Percentiles rank a stretch among this genome's conserved stretches.
Evolutionary conservation across 805 yeast species (phyloP).

Genomic region (Kazachstania taianensis): DNA sequence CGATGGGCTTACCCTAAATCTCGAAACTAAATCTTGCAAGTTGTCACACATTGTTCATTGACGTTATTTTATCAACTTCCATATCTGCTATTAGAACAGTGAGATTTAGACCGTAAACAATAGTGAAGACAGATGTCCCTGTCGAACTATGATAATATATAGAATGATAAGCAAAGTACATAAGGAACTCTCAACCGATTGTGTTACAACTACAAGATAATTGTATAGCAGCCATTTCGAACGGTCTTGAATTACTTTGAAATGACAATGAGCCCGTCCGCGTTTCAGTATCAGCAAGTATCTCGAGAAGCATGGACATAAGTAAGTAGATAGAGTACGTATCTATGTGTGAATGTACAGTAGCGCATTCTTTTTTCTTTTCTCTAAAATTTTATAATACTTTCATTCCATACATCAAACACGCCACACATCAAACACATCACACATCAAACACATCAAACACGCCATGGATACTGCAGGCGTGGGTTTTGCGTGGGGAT

Average conservation of each 20-base stretch:
- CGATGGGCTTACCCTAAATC: not conserved
- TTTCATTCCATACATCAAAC: too few relatives aligned
- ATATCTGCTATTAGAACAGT: not conserved
- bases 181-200: too few relatives aligned
- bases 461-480: not conserved
- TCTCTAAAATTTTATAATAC: too few relatives aligned
- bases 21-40: not conserved
- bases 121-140: not conserved
- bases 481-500: conserved; percentile 12
- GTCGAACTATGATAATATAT: not conserved
- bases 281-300: conserved; percentile 1
- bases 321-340: too few relatives aligned
- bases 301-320: not conserved
- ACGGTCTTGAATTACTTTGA: too few relatives aligned
- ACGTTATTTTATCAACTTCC: not conserved
- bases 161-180: too few relatives aligned
- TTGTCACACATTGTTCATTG: not conserved
- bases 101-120: not conserved
- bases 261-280: too few relatives aligned
- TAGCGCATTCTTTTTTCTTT: too few relatives aligned
- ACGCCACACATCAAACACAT: not conserved
- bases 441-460: not conserved
- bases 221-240: conserved; percentile 36
- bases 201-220: conserved; percentile 20
- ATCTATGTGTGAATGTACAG: too few relatives aligned